Conservation (phyloP, 1,284 basidiomycete genomes). For the Ustilago tritici region DNA sequence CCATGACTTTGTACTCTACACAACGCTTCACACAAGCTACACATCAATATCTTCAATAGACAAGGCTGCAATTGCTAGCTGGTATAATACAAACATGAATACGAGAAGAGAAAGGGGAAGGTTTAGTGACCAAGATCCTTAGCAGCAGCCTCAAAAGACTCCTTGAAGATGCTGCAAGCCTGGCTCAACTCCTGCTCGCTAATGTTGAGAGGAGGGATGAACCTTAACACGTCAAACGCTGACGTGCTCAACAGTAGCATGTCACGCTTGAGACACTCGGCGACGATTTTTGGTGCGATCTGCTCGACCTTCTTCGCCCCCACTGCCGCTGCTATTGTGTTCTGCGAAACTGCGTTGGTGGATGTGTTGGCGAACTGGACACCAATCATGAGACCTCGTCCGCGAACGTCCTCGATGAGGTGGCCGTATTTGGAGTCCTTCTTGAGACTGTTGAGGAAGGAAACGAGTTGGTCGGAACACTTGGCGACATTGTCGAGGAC, state of each 20-base stretch:
- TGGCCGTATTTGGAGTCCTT: constrained; percentile 46
- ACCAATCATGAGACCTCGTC: constrained; percentile 65
- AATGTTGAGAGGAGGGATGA: constrained; percentile 66
- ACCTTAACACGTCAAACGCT: constrained; percentile 64
- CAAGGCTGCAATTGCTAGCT: neutral
- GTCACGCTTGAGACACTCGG: constrained; percentile 56
- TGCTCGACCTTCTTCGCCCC: constrained; percentile 26
- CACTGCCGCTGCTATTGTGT: constrained; percentile 17
- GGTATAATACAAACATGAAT: constrained; percentile 14
- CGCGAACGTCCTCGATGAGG: constrained; percentile 66
- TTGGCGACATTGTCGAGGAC: constrained; percentile 64
- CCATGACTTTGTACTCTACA: neutral
- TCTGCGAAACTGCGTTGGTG: constrained; percentile 24
- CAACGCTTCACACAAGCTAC: neutral
- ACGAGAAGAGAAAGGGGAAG: neutral
- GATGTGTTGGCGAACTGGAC: constrained; percentile 55
- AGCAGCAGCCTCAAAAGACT: constrained; percentile 46
- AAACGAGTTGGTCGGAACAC: constrained; percentile 59
- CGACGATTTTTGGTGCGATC: constrained; percentile 56
- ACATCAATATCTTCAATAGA: neutral
- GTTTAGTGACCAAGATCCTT: constrained; percentile 32
- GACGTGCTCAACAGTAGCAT: constrained; percentile 66
- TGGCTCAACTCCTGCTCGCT: constrained; percentile 55
- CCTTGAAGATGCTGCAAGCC: constrained; percentile 61
- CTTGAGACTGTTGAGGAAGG: constrained; percentile 48